Base-by-base conservation (phyloP, 176 grass and related monocot species). In the Tillandsia fasciculata region DNA sequence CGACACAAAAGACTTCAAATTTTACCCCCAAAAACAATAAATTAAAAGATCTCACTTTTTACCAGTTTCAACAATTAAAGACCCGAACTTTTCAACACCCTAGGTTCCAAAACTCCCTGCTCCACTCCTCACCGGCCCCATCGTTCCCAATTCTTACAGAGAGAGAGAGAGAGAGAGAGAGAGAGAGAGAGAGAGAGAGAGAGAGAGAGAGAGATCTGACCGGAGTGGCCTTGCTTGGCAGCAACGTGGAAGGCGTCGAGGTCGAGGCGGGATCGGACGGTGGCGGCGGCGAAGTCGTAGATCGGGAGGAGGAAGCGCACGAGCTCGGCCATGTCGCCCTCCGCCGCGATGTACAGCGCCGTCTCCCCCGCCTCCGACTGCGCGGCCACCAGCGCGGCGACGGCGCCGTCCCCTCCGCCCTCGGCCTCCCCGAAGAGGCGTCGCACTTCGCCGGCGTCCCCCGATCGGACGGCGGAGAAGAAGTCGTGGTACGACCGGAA, bases 211-310 rank as follows among this genome's bases (percentile, higher is more conserved):
- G 22, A 2, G 12, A 3, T 26, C 81, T 87, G 76, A 99, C 90
- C 87, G 8, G 82, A 75, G 80, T 88, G 90, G 3, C 95, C 95
- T 27, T 86, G 84, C 84, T 93, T 99, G 33, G 95, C 84, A 42
- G 95, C 95, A 51, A 90, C 84, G 54, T 99, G 95, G 84, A 99
- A 99, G 76, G 95, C 84, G 69, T 93, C 52, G 22, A 99, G 84
- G 69, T 99, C 95, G 74, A 99, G 84, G 75, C 95, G 87, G 2
- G 95, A 99, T 58, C 87, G 84, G 77, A 84, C 50, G 13, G 69
- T 28, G 51, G 82, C 87, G 27, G 66, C 63, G 27, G 93, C 87
- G 75, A 86, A 54, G 65, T 86, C 83, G 79, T 93, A 99, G 57
- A 93, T 54, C 52, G 72, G 89, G 22, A 99, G 87, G 28, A 99